Base-by-base conservation (phyloP, 169 alveolate species). In the Cryptosporidium ryanae region DNA sequence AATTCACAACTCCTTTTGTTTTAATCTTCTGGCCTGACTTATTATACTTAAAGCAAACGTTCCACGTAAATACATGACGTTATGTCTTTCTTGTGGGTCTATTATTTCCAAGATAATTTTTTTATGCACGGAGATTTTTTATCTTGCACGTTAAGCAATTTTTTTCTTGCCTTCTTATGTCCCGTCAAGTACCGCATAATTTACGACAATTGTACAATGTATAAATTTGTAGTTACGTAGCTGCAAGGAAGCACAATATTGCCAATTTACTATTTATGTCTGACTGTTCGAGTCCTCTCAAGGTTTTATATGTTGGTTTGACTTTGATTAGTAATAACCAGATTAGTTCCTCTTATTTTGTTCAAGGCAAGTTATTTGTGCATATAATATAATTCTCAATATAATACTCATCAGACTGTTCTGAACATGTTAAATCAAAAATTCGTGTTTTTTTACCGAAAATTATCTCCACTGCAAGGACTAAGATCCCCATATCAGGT, bases 51-150 rank as follows among this genome's bases (percentile, higher is more conserved):
- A 38, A 38, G 8, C 46, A 38, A 38, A 10, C 13, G 13, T 68
- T 68, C 83, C 83, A 68, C 83, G 83, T 68, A 10, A 68, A 52
- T 68, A 68, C 83, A 68, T 48, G 25, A 68, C 83, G 83, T 68
- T 68, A 68, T 68, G 83, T 68, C 83, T 68, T 68, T 23, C 55
- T 68, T 68, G 83, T 68, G 83, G 83, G 83, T 52, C 55, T 68
- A 29, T 52, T 7, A 25, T 29, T 5, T n/a, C 17, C 44, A 31
- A 18, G 32, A 38, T 64, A 52, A 34, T 32, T 34, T 17, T 18
- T n/a, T n/a, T n/a, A n/a, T 38, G 46, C 46, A 38, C 46, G 8
- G 8, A 38, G 46, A 38, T 38, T 38, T 38, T 4, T 38, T 38
- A 38, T 10, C 46, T 10, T 38, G 3, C 3, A 4, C 46, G 8